A percentile compares a stretch with the other conserved stretches of the same genome.
phyloP scores from a whole-genome alignment of 805 yeast genomes.

The Tanozyma kutaoensis region DNA sequence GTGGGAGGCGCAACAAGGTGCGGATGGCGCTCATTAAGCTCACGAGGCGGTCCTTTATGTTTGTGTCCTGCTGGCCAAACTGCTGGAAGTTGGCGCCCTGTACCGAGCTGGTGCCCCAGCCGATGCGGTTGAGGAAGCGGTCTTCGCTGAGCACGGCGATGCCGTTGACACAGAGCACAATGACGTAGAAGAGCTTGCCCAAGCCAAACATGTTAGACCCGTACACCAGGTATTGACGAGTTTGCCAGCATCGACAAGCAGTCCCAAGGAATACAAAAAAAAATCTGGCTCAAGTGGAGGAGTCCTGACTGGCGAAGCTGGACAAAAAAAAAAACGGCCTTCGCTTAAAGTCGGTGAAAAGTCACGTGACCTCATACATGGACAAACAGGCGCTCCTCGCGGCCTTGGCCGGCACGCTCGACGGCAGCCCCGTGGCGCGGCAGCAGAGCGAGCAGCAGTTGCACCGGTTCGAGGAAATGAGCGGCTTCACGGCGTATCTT shows the following conservation, averaged over 20 bases:
- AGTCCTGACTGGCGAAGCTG: no score
- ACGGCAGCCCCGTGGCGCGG: conserved; percentile 34
- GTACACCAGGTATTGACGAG: no score
- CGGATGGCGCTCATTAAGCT: conserved; percentile 62
- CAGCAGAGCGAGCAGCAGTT: conserved; percentile 42
- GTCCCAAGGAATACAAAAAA: no score
- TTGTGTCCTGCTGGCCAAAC: conserved; percentile 11
- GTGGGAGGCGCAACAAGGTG: conserved; percentile 62
- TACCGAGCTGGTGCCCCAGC: conserved; percentile 14
- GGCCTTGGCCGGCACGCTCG: conserved; percentile 41
- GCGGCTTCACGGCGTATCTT: conserved; percentile 44
- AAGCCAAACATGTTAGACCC: conserved; percentile 49
- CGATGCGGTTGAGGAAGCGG: conserved; percentile 54
- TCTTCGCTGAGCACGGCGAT: conserved; percentile 74
- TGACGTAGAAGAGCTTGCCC: conserved; percentile 44
- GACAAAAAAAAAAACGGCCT: no score
- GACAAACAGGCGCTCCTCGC: conserved; percentile 36
- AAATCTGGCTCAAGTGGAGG: no score
- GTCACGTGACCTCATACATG: no score
- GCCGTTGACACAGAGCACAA: conserved; percentile 53
- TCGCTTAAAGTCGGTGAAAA: no score
- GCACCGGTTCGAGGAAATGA: conserved; percentile 36
- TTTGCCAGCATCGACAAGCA: no score
- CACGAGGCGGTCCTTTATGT: conserved; percentile 46
- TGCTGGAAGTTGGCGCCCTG: conserved; percentile 5